Evolutionary conservation across 2,329 filamentous ascomycete species (phyloP), one percentile per base, ranked within the genome.

Genomic region (Cladosporium halotolerans): DNA sequence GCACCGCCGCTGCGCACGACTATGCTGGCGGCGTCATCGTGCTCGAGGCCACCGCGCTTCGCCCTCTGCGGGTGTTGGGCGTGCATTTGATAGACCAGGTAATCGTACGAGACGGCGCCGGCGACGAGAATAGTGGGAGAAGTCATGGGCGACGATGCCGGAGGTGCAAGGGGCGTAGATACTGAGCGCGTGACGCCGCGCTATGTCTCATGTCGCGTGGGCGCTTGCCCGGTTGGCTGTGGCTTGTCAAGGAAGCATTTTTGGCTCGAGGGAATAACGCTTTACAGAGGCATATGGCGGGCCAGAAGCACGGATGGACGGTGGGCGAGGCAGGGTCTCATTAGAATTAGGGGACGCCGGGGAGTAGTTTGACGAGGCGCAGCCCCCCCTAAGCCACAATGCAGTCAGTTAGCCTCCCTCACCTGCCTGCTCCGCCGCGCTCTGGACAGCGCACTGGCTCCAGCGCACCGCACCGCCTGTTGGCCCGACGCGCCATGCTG

Each of bases 51-150:
- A 57, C 58, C 62, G 14, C 60, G 63, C 55, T 63, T 64, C 40
- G 66, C 47, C 31, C 66, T 52, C 44, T 64, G 62, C 31, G 63
- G 58, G 55, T 65, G 48, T 42, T 51, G 53, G 45, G 43, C 40
- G 47, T 40, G 52, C 58, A 60, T 65, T n/a, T 62, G 64, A 56
- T 63, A 66, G 42, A 68, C 52, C 31, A 68, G 54, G 45, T 67
- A 65, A 43, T 68, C 62, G 55, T 66, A 65, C 11, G 65, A 65
- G 31, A 68, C 64, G 43, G 58, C 61, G 40, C 66, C 66, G 34
- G 64, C 66, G 40, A 67, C 66, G 41, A 65, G 58, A 53, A 68
- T 49, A 45, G 40, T 49, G 16, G 50, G 36, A 38, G 45, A 54
- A 54, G 52, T 49, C 52, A 54, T 54, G 44, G 33, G 36, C 36